Evolutionary conservation across 2,329 filamentous ascomycete genomes (phyloP).

Genomic region (Sporothrix dimorphospora): DNA sequence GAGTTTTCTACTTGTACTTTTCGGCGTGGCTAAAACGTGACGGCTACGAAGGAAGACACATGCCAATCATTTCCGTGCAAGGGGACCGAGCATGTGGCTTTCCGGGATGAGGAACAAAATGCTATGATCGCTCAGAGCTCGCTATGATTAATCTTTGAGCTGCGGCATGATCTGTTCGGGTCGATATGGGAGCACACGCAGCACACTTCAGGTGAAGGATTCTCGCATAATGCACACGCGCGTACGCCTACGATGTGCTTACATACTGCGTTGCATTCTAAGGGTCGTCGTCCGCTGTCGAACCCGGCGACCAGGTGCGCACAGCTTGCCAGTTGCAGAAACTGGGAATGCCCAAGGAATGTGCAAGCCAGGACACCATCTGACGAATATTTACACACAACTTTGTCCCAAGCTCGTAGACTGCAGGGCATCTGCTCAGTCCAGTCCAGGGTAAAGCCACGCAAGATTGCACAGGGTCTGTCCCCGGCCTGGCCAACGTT

Average conservation of each 20-base stretch:
- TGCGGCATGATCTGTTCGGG: not conserved
- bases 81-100: not conserved
- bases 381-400: not conserved
- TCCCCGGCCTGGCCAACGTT: conserved; percentile 9
- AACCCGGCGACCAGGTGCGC: not conserved
- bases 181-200: not conserved
- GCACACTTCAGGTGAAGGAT: not conserved
- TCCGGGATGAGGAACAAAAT: not conserved
- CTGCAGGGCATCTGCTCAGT: not conserved
- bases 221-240: not conserved
- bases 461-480: conserved; percentile 11
- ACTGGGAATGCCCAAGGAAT: not conserved
- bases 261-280: not conserved
- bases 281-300: not conserved
- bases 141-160: not conserved
- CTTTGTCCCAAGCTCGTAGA: not conserved
- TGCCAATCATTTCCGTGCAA: conserved; percentile 13
- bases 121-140: not conserved
- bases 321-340: conserved; percentile 2
- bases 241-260: not conserved
- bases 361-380: not conserved
- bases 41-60: not conserved
- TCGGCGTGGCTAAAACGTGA: not conserved
- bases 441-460: not conserved
- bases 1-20: not conserved